Percentiles rank a stretch among this genome's conserved stretches.
phyloP scores from a whole-genome alignment of 768 basidiomycete genomes.

The Melanogaster broomeanus region DNA sequence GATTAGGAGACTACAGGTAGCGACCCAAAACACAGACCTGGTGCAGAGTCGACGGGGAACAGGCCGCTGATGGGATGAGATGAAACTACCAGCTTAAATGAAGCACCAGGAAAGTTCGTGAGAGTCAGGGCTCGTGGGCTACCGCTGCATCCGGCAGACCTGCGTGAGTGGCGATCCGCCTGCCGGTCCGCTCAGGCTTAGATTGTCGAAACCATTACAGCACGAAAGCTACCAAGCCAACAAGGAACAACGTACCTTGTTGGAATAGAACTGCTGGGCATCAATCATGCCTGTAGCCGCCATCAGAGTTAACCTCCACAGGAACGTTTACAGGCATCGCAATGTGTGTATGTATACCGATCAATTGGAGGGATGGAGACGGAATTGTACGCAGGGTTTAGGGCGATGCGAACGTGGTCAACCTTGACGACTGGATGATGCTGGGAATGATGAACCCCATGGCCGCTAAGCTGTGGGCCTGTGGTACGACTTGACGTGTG shows the following conservation, averaged over 20 bases:
- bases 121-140: not conserved
- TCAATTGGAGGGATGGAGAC: too few relatives aligned
- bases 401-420: too few relatives aligned
- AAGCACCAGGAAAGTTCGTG: not conserved
- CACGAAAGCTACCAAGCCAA: not conserved
- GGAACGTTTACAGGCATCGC: too few relatives aligned
- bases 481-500: too few relatives aligned
- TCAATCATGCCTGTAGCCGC: not conserved
- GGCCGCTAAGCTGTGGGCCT: too few relatives aligned
- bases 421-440: too few relatives aligned
- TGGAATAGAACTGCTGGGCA: not conserved
- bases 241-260: not conserved
- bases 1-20: not conserved
- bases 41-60: not conserved
- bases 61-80: not conserved
- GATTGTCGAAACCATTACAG: not conserved
- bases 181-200: not conserved
- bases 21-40: not conserved
- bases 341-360: too few relatives aligned
- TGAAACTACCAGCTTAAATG: not conserved
- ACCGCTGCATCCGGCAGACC: too few relatives aligned
- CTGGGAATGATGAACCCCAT: too few relatives aligned
- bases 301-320: not conserved
- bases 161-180: not conserved
- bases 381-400: too few relatives aligned